phyloP scores from a whole-genome alignment of 108 stramenopile species.

The Discostella stelligeroides region DNA sequence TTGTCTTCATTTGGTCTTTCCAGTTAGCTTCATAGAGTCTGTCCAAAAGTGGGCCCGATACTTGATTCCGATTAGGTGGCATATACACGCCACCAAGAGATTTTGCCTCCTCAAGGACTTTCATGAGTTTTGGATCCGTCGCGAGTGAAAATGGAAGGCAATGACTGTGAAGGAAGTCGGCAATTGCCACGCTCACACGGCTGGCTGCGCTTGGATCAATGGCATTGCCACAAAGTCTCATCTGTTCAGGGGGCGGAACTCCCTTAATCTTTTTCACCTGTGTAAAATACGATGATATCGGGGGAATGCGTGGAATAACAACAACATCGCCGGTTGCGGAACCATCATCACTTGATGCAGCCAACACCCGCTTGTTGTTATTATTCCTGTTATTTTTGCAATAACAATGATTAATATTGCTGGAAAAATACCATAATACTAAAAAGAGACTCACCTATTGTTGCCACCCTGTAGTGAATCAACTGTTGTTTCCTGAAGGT shows the following conservation, averaged over 20 bases:
- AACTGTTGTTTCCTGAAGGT: neutral
- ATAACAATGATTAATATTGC: neutral
- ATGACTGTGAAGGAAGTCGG: conserved; percentile 4
- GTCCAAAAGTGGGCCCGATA: neutral
- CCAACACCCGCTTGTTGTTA: too few species aligned
- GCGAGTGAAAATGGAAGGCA: conserved; percentile 1
- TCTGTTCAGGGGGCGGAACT: neutral
- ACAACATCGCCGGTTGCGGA: too few species aligned
- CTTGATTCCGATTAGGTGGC: neutral
- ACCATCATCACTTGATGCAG: too few species aligned
- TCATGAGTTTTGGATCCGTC: neutral
- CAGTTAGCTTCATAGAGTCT: neutral
- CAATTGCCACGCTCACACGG: neutral
- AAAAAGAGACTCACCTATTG: neutral
- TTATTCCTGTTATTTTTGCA: too few species aligned
- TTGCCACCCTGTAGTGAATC: neutral
- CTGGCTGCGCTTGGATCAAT: neutral
- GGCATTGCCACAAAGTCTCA: conserved; percentile 5
- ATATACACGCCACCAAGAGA: neutral
- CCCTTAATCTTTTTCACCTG: neutral
- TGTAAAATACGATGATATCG: neutral
- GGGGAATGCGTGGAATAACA: neutral
- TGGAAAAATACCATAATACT: neutral
- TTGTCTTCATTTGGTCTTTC: conserved; percentile 4
- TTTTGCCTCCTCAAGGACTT: neutral